Conservation (phyloP, 495 filamentous ascomycete genomes). For the Saxophila tyrrhenica region DNA sequence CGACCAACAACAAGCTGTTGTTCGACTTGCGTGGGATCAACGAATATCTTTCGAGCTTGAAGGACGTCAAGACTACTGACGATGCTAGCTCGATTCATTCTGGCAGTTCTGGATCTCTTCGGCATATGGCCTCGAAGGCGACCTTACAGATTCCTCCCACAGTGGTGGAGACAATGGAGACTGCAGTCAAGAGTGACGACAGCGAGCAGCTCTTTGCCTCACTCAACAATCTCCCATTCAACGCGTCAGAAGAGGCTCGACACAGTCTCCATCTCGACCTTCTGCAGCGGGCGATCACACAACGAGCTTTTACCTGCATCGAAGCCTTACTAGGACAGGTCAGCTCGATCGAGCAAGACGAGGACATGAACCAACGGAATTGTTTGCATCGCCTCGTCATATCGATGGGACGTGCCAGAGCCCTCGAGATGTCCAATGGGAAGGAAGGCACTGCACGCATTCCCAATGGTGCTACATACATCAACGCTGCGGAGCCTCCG, state of each 20-base stretch:
- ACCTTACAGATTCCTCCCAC: conserved; percentile 56
- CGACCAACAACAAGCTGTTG: conserved; percentile 56
- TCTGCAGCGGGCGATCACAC: conserved; percentile 71
- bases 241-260: conserved; percentile 34
- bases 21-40: conserved; percentile 68
- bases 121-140: conserved; percentile 56
- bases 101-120: conserved; percentile 47
- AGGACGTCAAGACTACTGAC: conserved; percentile 56
- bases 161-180: conserved; percentile 61
- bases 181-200: conserved; percentile 67
- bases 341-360: conserved; percentile 63
- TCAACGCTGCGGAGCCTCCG: conserved; percentile 63
- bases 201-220: conserved; percentile 45
- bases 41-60: conserved; percentile 75
- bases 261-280: conserved; percentile 61
- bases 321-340: conserved; percentile 54
- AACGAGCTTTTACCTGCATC: conserved; percentile 55
- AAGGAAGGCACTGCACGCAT: conserved; percentile 1
- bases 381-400: conserved; percentile 88
- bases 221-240: conserved; percentile 28
- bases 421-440: conserved; percentile 33
- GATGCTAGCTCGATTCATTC: conserved; percentile 63
- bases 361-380: conserved; percentile 89
- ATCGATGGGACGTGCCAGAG: conserved; percentile 69
- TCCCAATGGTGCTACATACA: conserved; percentile 44